Evolutionary conservation across 768 basidiomycete species (phyloP).

Genomic region (Mycena venus): DNA sequence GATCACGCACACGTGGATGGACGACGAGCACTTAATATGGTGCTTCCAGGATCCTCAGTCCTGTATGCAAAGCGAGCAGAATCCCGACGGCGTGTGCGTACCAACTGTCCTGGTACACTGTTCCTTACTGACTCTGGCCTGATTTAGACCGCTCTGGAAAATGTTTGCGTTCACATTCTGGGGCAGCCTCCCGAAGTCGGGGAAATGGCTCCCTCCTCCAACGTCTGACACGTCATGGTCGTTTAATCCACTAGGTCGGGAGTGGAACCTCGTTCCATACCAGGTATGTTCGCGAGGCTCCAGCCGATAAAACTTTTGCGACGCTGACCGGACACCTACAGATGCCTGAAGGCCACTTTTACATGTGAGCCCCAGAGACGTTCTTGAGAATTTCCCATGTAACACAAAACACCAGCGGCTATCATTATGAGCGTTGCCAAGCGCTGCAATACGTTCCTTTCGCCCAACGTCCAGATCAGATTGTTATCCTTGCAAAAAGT

Average conservation of each 20-base stretch:
- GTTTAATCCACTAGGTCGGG: conserved; percentile 28
- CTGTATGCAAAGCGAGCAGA: conserved; percentile 23
- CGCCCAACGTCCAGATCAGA: conserved; percentile 20
- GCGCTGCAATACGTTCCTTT: conserved; percentile 17
- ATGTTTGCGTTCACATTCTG: conserved; percentile 32
- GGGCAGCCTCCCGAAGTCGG: conserved; percentile 24
- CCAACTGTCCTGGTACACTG: not conserved
- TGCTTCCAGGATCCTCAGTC: conserved; percentile 17
- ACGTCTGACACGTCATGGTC: conserved; percentile 21
- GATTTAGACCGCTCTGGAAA: conserved; percentile 23
- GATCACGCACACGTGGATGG: conserved; percentile 26
- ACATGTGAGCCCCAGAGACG: conserved; percentile 5
- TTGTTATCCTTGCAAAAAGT: conserved; percentile 30
- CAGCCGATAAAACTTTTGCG: too few relatives aligned
- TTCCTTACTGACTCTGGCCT: not conserved
- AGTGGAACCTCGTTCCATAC: conserved; percentile 31
- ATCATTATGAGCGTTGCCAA: conserved; percentile 26
- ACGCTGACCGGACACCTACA: not conserved
- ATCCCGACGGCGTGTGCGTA: conserved; percentile 30
- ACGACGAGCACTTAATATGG: conserved; percentile 30
- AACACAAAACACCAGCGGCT: conserved; percentile 9
- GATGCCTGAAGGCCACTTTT: conserved; percentile 33
- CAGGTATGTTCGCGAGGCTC: too few relatives aligned
- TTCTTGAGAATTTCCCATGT: not conserved
- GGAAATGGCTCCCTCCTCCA: conserved; percentile 16